Base-by-base conservation (phyloP, 257 asterid genomes). In the Coffea canephora region DNA sequence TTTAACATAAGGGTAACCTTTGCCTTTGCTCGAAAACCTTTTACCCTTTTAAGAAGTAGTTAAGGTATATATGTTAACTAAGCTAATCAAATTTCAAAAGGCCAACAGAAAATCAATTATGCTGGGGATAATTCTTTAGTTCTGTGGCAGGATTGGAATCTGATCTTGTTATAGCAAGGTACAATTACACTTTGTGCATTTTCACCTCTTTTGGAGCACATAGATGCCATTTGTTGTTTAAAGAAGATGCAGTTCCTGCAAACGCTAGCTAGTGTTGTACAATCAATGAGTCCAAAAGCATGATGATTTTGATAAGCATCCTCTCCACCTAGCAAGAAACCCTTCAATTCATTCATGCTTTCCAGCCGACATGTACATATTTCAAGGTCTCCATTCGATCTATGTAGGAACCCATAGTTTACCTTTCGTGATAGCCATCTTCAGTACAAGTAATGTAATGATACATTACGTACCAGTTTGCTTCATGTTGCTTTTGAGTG, bases 211-310 rank as follows among this genome's bases (percentile, higher is more conserved):
- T 72, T 76, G 81, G 61, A 78, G 34, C 50, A 65, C 13, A 49
- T 10, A 23, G 80, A 80, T 80, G 80, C 78, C 18, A 76, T 79
- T 27, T 73, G 84, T 81, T 80, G 74, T 72, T 27, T 34, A 77
- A 84, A 77, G 74, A 76, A 59, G 86, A 50, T 50, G 57, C 72
- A 67, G 64, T 55, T 50, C 69, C 80, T 76, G 74, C 72, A 76
- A 68, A 77, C 67, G 57, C 11, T 13, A 77, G 80, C 1, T 7
- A 65, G 82, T 72, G 80, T 6, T 4, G 87, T 83, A 80, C 84
- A 80, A 77, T 83, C 82, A 80, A 76, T 71, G 71, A 67, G 74
- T 77, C 49, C 73, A 31, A 67, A 76, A 66, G 55, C 76, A 43
- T 52, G 66, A 66, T 68, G 55, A 54, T 23, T 3, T 54, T 79